Evolutionary conservation across 73 alveolate genomes (phyloP).

Genomic region (Tetrahymena elliotti): DNA sequence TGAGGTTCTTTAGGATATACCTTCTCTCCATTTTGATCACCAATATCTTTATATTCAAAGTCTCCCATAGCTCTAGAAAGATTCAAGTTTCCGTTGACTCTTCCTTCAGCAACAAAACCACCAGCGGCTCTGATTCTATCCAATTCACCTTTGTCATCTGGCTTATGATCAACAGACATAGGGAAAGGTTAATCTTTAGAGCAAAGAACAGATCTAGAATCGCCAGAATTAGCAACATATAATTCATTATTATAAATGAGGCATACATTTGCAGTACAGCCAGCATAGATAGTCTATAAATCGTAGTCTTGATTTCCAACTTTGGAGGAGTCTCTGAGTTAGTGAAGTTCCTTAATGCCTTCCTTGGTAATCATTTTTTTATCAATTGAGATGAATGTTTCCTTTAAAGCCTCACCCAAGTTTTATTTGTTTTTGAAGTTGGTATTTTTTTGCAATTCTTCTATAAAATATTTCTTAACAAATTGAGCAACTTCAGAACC

Average conservation of each 20-base stretch:
- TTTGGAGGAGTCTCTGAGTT: slow-evolving; percentile 3
- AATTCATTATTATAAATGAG: slow-evolving; percentile 53
- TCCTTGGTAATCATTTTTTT: slow-evolving; percentile 41
- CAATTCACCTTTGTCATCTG: slow-evolving; percentile 66
- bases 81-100: slow-evolving; percentile 68
- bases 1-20: not conserved
- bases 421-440: not conserved
- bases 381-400: not conserved
- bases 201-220: slow-evolving; percentile 80
- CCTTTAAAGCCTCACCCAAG: not conserved
- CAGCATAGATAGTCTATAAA: slow-evolving; percentile 56
- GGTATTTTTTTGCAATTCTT: not conserved
- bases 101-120: slow-evolving; percentile 71
- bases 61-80: slow-evolving; percentile 86
- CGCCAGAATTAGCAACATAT: slow-evolving; percentile 90
- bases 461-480: not conserved
- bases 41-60: slow-evolving; percentile 74
- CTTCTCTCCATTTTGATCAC: not conserved
- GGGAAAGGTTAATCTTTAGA: slow-evolving; percentile 62
- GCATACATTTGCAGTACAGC: slow-evolving; percentile 84
- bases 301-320: slow-evolving; percentile 14
- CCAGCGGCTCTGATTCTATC: slow-evolving; percentile 71
- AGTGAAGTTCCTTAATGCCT: slow-evolving; percentile 66
- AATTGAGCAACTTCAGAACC: not conserved
- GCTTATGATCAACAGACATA: slow-evolving; percentile 86